Evolutionary conservation across 768 basidiomycete genomes (phyloP), one percentile per base, ranked within the genome.

Genomic region (Gelatoporia subvermispora): DNA sequence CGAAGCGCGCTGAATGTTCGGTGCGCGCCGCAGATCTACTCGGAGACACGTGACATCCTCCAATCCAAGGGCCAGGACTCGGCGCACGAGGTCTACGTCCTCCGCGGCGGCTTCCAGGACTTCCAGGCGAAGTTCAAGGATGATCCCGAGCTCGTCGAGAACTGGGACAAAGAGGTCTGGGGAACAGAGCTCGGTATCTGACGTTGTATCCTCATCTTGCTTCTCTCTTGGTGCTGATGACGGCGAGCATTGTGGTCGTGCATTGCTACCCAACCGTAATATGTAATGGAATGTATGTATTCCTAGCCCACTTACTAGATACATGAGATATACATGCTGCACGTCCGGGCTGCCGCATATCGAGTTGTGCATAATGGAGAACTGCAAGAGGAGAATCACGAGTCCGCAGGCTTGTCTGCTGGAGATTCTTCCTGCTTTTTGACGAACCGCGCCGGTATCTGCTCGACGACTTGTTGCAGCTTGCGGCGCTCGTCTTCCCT

Each of bases 81-180:
- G 37, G 64, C 70, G 5, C 78, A 86, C 41, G 72, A 84, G 48
- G 77, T 91, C 10, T 70, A 73, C 45, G 73, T 93, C 44, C 75
- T 93, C 37, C 73, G 72, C 2, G 85, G 82, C 47, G 90, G 90
- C 3, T 93, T 92, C 65, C 66, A 73, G 9, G 72, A 71, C 38
- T 92, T 92, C 60, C 88, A 88, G 59, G 66, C 66, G 15, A 77
- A 76, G 56, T 90, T 74, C 73, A 86, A 84, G 82, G 68, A 84
- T 49, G 85, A 91, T 60, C 74, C 81, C 8, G 65, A 70, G 23
- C 74, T 91, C 16, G 80, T 91, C 8, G 88, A 88, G 65, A 85
- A 87, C 48, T 91, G 85, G 85, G 79, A 80, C 51, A 73, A 77
- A 54, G 72, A 79, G 9, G 70, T 82, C 22, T 87, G 84, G 85